These are phyloP conservation scores for Saccharomycopsis oosterbeekiorum DNA, from an alignment of 805 yeast species.

Conservation along the genomic window DNA sequence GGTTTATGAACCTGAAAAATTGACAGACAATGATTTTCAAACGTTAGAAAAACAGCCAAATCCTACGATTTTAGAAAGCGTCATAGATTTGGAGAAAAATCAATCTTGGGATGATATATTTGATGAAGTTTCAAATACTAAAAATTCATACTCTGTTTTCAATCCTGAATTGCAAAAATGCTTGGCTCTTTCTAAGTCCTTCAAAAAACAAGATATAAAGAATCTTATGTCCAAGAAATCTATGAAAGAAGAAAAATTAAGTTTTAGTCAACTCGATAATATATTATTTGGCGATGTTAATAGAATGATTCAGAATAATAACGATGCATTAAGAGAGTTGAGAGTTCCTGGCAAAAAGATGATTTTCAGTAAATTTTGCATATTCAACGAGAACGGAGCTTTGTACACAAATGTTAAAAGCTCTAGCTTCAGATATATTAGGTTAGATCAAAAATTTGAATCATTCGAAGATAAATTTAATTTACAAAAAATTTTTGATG, in stretches of 20 bases:
- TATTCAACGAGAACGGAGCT: neutral
- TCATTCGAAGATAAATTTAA: neutral
- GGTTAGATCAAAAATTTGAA: neutral
- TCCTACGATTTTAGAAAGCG: conserved; percentile 18
- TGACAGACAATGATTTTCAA: conserved; percentile 36
- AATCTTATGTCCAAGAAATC: conserved; percentile 17
- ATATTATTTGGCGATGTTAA: conserved; percentile 40
- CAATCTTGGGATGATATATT: conserved; percentile 10
- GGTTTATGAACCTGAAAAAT: conserved; percentile 59
- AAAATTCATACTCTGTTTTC: conserved; percentile 24
- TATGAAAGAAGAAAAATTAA: conserved; percentile 10
- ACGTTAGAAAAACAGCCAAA: conserved; percentile 25
- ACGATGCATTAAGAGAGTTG: conserved; percentile 24
- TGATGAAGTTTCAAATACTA: conserved; percentile 16
- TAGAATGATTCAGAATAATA: conserved; percentile 23
- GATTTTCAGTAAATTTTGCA: conserved; percentile 10
- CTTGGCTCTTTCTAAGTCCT: conserved; percentile 7
- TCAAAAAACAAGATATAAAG: conserved; percentile 15
- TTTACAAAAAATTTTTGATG: neutral
- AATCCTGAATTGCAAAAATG: conserved; percentile 23
- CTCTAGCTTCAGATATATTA: neutral
- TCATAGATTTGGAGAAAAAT: neutral
- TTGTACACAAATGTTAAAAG: neutral
- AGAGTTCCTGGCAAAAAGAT: conserved; percentile 19
- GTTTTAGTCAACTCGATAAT: conserved; percentile 29